These are phyloP conservation scores for Leccinum arenicola DNA, from an alignment of 768 basidiomycete genomes.

Conservation along the genomic window DNA sequence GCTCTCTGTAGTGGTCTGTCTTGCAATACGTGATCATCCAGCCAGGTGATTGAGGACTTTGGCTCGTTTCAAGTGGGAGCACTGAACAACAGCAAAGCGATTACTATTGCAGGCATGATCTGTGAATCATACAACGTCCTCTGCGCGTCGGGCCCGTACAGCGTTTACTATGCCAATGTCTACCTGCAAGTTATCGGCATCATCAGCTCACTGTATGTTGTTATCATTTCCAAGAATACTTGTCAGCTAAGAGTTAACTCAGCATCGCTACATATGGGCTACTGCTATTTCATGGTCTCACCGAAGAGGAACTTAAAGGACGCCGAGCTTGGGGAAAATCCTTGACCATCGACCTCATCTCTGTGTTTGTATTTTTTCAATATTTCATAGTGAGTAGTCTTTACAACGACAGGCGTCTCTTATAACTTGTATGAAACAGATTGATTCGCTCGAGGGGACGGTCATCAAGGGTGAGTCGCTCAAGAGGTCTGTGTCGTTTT, in stretches of 20 bases:
- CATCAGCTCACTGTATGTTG: conserved; percentile 69
- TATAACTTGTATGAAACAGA: conserved; percentile 37
- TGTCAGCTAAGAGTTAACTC: neutral
- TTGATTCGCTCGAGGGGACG: conserved; percentile 58
- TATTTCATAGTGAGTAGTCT: conserved; percentile 58
- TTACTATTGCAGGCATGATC: conserved; percentile 74
- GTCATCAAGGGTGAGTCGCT: conserved; percentile 58
- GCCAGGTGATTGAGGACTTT: conserved; percentile 35
- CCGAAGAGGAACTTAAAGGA: conserved; percentile 71
- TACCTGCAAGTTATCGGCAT: conserved; percentile 76
- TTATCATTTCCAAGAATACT: neutral
- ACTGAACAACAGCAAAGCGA: conserved; percentile 14
- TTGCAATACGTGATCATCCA: conserved; percentile 84
- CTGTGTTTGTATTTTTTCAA: conserved; percentile 86
- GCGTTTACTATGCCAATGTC: conserved; percentile 57
- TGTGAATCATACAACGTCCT: conserved; percentile 67
- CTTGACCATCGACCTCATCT: too few relatives aligned
- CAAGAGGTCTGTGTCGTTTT: neutral
- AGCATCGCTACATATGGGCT: conserved; percentile 87
- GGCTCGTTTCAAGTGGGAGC: neutral
- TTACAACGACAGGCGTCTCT: neutral
- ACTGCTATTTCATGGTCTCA: conserved; percentile 78
- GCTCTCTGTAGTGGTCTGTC: conserved; percentile 64
- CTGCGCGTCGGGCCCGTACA: conserved; percentile 62
- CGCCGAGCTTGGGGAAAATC: too few relatives aligned